Evolutionary conservation across 164 flowering plant species (phyloP).

Genomic region (Santalum album): DNA sequence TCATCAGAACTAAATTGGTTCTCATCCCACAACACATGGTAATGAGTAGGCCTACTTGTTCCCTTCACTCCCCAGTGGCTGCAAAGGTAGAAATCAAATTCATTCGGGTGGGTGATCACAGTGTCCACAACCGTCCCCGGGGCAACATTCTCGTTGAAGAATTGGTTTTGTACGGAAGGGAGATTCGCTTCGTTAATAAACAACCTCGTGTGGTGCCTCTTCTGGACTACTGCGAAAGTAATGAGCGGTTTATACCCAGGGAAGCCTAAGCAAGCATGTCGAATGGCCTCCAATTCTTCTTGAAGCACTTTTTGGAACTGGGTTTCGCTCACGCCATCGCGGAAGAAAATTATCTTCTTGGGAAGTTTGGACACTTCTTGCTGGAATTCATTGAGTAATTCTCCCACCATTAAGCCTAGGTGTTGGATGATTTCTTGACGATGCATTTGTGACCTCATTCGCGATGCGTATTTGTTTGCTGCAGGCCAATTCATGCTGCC

Average conservation of each 20-base stretch:
- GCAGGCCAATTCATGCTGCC: constrained; percentile 97
- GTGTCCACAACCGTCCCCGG: constrained; percentile 94
- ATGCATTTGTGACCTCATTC: constrained; percentile 84
- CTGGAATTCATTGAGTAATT: constrained; percentile 54
- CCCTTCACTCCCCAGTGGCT: constrained; percentile 95
- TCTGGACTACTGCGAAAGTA: constrained; percentile 81
- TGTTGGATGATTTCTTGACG: constrained; percentile 82
- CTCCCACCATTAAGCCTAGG: constrained; percentile 73
- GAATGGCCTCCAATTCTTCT: constrained; percentile 65
- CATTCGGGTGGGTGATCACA: constrained; percentile 75
- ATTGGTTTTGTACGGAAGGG: constrained; percentile 12
- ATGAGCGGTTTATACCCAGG: constrained; percentile 60
- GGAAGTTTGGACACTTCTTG: constrained; percentile 51
- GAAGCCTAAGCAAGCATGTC: constrained; percentile 47
- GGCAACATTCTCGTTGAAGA: constrained; percentile 55
- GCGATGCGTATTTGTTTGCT: constrained; percentile 72
- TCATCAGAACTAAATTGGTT: constrained; percentile 82
- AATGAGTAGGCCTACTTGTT: constrained; percentile 86
- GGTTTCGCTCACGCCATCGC: constrained; percentile 94
- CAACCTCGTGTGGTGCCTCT: constrained; percentile 87
- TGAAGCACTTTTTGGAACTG: constrained; percentile 78
- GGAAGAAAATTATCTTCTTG: constrained; percentile 62
- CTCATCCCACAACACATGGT: constrained; percentile 85
- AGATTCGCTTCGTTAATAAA: constrained; percentile 43
- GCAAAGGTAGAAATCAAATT: constrained; percentile 88